Evolutionary conservation across 257 asterid genomes (phyloP).

Genomic region (Echium plantagineum): DNA sequence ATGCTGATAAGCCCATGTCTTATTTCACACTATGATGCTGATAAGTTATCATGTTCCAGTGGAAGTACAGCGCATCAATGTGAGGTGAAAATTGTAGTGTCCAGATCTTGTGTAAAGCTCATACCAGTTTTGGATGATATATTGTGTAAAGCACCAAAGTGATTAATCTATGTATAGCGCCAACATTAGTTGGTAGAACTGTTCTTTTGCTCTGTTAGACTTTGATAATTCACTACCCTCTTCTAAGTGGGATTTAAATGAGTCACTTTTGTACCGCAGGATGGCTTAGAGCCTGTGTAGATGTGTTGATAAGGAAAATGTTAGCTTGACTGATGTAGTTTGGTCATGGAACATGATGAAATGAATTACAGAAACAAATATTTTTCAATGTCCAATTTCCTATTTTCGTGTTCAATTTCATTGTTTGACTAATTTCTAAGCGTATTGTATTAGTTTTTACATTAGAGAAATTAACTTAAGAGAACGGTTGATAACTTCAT

Average conservation of each 20-base stretch:
- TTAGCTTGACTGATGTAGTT: background rate
- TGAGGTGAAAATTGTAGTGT: background rate
- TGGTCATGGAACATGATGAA: too few species aligned
- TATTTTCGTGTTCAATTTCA: too few species aligned
- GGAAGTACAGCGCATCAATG: too few species aligned
- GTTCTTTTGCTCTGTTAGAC: background rate
- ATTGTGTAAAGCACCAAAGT: constrained; percentile 1
- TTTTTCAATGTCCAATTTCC: too few species aligned
- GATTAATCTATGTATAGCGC: constrained; percentile 10
- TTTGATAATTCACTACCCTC: background rate
- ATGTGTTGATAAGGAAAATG: background rate
- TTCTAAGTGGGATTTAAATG: background rate
- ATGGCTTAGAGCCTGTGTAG: background rate
- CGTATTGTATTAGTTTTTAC: too few species aligned
- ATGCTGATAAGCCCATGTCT: too few species aligned
- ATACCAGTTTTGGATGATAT: background rate
- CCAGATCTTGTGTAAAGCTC: background rate
- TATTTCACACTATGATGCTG: too few species aligned
- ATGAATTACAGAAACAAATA: too few species aligned
- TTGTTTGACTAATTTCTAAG: too few species aligned
- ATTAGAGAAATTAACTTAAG: too few species aligned
- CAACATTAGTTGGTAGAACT: constrained; percentile 1
- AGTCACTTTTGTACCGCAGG: background rate
- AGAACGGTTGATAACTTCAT: too few species aligned
- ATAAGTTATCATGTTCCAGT: too few species aligned